These are phyloP conservation scores for Lactarius tabidus DNA, from an alignment of 768 basidiomycete genomes.

Conservation along the genomic window DNA sequence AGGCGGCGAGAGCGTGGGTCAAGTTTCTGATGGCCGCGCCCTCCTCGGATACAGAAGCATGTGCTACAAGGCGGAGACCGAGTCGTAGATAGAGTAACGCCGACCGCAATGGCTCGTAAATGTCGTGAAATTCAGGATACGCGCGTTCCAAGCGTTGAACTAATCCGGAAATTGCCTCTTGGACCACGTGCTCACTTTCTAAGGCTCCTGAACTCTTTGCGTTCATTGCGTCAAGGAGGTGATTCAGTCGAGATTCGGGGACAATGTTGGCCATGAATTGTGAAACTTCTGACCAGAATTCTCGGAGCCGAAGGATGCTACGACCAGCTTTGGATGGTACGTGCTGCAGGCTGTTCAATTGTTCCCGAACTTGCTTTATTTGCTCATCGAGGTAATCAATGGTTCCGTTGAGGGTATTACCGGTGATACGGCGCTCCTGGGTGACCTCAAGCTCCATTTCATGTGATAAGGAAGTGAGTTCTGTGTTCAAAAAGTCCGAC, in stretches of 20 bases:
- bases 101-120: slow-evolving; percentile 60
- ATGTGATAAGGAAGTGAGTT: slow-evolving; percentile 38
- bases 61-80: slow-evolving; percentile 58
- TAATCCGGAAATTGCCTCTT: slow-evolving; percentile 78
- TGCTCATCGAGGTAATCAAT: slow-evolving; percentile 42
- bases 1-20: slow-evolving; percentile 42
- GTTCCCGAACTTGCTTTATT: slow-evolving; percentile 32
- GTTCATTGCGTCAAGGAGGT: slow-evolving; percentile 42
- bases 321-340: slow-evolving; percentile 34
- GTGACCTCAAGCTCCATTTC: slow-evolving; percentile 53
- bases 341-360: slow-evolving; percentile 30
- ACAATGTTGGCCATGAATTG: slow-evolving; percentile 68
- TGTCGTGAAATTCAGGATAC: slow-evolving; percentile 70
- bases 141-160: slow-evolving; percentile 60
- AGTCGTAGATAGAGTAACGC: slow-evolving; percentile 64
- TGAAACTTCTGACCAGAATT: slow-evolving; percentile 71
- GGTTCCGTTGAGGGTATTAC: slow-evolving; percentile 50
- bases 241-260: slow-evolving; percentile 43
- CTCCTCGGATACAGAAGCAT: slow-evolving; percentile 15
- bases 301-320: slow-evolving; percentile 48
- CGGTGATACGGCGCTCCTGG: slow-evolving; percentile 54
- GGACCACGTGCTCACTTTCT: slow-evolving; percentile 64
- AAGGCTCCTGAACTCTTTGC: slow-evolving; percentile 37
- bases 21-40: slow-evolving; percentile 21
- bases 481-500: slow-evolving; percentile 41